Evolutionary conservation across 2,329 filamentous ascomycete species (phyloP), one percentile per base, ranked within the genome.

Genomic region (Claviceps humidiphila): DNA sequence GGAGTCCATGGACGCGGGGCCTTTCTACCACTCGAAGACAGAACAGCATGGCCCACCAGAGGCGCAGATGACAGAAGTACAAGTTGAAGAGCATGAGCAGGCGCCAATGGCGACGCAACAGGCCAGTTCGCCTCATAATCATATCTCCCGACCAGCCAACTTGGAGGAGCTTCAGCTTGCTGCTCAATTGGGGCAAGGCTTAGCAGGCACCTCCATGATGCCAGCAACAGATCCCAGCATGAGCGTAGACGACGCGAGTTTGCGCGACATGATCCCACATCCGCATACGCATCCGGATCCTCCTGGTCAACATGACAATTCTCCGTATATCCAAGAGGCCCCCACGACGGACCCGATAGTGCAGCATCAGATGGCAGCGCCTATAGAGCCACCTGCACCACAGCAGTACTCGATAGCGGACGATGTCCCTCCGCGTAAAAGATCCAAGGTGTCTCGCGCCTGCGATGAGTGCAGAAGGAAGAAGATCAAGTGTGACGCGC

Each of bases 381-480:
- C 65, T 8, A 61, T 69, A 24, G 64, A 63, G n/a, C 67, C 67
- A 45, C 62, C 67, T 49, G 61, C 70, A 53, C 57, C 68, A 52
- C 60, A 64, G 2, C 64, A 67, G 42, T 71, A 71, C 50, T 66
- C 68, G 22, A 64, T 71, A 47, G 74, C 75, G 41, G 82, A 84
- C 56, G 75, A 74, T 54, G 81, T 81, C 11, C 78, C 82, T 14
- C 84, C 84, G 0, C 74, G 84, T 56, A 93, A 93, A 65, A 76
- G 89, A 54, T 87, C 85, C 5, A 95, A 95, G 66, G 88, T 93
- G 5, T 94, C 89, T 11, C 78, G 89, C 40, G 89, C 89, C 2
- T 95, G 89, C 61, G 89, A 95, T 63, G 88, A 94, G 64, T 95
- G 89, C 64, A 78, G 89, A 44, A 79, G 89, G 52, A 94, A 94